Percentiles rank a stretch among this genome's conserved stretches.
Conservation (phyloP, 1,284 basidiomycete genomes). For the Rhodofomes roseus region DNA sequence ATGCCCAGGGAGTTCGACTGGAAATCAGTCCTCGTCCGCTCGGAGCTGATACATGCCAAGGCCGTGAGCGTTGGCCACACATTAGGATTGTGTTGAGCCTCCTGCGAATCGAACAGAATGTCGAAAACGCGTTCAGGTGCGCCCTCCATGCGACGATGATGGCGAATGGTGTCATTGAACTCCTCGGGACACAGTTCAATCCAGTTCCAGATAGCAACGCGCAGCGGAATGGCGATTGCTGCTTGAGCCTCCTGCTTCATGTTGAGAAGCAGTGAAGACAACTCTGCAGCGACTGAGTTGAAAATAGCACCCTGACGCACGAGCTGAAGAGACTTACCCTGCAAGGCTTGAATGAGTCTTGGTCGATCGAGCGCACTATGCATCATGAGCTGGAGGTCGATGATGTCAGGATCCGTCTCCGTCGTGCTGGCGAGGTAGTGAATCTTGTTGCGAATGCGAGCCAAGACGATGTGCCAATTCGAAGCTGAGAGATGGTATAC, state of each 20-base stretch:
- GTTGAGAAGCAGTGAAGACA: constrained; percentile 81
- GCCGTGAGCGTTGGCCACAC: constrained; percentile 82
- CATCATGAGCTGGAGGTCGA: constrained; percentile 74
- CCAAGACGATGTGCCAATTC: constrained; percentile 84
- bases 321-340: constrained; percentile 39
- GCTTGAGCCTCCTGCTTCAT: constrained; percentile 77
- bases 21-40: constrained; percentile 61
- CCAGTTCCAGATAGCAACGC: constrained; percentile 91
- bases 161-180: constrained; percentile 70
- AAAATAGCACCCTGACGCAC: not conserved
- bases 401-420: constrained; percentile 58
- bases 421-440: constrained; percentile 52
- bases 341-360: constrained; percentile 63
- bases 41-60: constrained; percentile 76
- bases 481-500: constrained; percentile 88
- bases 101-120: constrained; percentile 58
- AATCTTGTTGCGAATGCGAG: constrained; percentile 72
- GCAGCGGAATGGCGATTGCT: constrained; percentile 71
- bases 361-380: constrained; percentile 66
- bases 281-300: constrained; percentile 43
- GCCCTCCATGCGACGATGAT: constrained; percentile 69
- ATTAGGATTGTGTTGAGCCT: constrained; percentile 48
- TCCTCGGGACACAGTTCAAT: constrained; percentile 81
- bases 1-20: constrained; percentile 32
- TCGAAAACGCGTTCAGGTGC: constrained; percentile 84